Conservation (phyloP, 2,329 filamentous ascomycete genomes). For the Cryphonectria radicalis region DNA sequence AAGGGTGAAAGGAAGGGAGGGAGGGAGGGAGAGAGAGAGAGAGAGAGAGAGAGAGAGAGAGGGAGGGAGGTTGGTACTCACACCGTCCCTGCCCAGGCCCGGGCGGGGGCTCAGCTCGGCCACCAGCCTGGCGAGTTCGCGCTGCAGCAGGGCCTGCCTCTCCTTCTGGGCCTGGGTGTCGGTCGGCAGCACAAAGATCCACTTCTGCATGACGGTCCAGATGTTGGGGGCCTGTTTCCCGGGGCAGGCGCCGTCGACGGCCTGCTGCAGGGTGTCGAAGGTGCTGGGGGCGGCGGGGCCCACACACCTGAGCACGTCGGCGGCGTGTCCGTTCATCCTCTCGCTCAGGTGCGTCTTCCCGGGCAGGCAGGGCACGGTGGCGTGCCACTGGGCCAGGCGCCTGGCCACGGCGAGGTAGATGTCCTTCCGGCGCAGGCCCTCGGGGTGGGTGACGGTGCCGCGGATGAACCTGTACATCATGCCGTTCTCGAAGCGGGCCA, state of each 20-base stretch:
- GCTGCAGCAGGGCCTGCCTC: slow-evolving; percentile 71
- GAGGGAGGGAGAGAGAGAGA: no score
- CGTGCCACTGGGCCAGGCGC: slow-evolving; percentile 92
- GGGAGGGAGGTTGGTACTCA: slow-evolving; percentile 49
- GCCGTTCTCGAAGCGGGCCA: slow-evolving; percentile 93
- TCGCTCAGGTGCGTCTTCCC: slow-evolving; percentile 45
- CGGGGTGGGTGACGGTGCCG: slow-evolving; percentile 77
- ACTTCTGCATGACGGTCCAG: slow-evolving; percentile 96
- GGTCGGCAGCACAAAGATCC: slow-evolving; percentile 84
- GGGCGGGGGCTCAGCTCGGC: slow-evolving; percentile 74
- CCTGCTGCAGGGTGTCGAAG: slow-evolving; percentile 44
- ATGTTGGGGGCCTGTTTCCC: slow-evolving; percentile 80
- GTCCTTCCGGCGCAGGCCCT: slow-evolving; percentile 75
- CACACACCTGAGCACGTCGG: slow-evolving; percentile 27
- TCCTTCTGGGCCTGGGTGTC: slow-evolving; percentile 70
- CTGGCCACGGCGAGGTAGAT: slow-evolving; percentile 85
- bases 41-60: no score
- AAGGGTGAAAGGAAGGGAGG: slow-evolving; percentile 28
- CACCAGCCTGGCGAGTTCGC: slow-evolving; percentile 73
- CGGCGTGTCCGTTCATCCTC: slow-evolving; percentile 34
- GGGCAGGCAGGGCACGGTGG: slow-evolving; percentile 63
- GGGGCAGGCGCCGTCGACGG: slow-evolving; percentile 58
- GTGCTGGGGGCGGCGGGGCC: slow-evolving; percentile 38
- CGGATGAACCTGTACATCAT: slow-evolving; percentile 92
- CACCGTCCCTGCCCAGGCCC: slow-evolving; percentile 75